Evolutionary conservation across 2,329 filamentous ascomycete species (phyloP).

Genomic region (Cercospora sp.): DNA sequence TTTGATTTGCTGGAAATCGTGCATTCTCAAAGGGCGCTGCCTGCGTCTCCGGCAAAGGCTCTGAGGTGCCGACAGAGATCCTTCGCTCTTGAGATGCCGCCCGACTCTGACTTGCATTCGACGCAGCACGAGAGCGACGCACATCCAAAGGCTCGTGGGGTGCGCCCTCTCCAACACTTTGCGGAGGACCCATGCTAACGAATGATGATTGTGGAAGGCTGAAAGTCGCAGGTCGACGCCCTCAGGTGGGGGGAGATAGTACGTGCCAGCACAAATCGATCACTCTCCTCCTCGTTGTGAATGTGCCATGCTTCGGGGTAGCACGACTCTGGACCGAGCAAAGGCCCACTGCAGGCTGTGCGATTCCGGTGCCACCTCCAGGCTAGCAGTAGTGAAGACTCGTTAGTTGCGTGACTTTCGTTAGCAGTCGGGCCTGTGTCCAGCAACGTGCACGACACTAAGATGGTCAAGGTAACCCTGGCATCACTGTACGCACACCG

Average conservation of each 20-base stretch:
- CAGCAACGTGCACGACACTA: background rate
- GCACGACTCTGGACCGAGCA: background rate
- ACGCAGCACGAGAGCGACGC: background rate
- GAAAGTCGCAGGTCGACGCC: background rate
- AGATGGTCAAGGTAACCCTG: background rate
- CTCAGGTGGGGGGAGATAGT: background rate
- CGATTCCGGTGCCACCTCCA: background rate
- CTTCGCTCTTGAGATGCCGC: background rate
- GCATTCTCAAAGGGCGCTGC: background rate
- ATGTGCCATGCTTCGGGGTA: conserved; percentile 1
- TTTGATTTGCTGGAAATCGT: conserved; percentile 7
- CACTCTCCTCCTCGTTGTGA: background rate
- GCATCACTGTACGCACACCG: background rate
- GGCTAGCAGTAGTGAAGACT: background rate
- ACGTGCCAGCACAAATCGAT: background rate
- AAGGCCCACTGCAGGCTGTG: background rate
- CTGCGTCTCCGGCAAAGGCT: conserved; percentile 12
- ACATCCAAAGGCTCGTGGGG: conserved; percentile 2
- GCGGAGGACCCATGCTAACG: background rate
- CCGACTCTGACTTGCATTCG: background rate
- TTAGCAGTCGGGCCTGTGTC: background rate
- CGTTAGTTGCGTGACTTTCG: background rate
- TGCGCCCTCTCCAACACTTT: background rate
- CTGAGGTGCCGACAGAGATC: background rate
- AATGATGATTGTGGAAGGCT: background rate